phyloP scores from a whole-genome alignment of 805 yeast species.

The Debaryomyces tyrocola region DNA sequence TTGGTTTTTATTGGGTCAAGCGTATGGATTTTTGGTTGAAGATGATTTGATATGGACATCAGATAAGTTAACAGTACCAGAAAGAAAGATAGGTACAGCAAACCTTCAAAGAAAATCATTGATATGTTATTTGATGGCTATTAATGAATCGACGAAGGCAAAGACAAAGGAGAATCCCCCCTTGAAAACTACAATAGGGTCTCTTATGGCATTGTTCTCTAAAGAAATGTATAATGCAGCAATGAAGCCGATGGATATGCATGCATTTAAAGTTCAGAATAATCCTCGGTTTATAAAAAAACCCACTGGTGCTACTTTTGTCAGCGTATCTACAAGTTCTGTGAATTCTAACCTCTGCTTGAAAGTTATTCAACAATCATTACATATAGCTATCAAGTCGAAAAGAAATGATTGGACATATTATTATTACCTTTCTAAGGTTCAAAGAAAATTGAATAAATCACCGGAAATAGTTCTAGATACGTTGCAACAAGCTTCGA shows the following conservation, averaged over 20 bases:
- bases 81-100: slow-evolving; percentile 61
- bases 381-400: slow-evolving; percentile 47
- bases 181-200: slow-evolving; percentile 36
- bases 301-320: slow-evolving; percentile 23
- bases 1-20: slow-evolving; percentile 83
- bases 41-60: slow-evolving; percentile 93
- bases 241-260: slow-evolving; percentile 63
- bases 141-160: slow-evolving; percentile 37
- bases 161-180: slow-evolving; percentile 6
- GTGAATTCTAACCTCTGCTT: slow-evolving; percentile 27
- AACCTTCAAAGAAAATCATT: slow-evolving; percentile 66
- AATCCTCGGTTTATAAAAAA: slow-evolving; percentile 34
- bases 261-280: slow-evolving; percentile 49
- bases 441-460: slow-evolving; percentile 49
- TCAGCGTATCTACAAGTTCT: slow-evolving; percentile 19
- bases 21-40: slow-evolving; percentile 76
- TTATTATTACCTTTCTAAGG: slow-evolving; percentile 57
- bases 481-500: slow-evolving; percentile 45
- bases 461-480: slow-evolving; percentile 36
- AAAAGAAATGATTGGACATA: slow-evolving; percentile 59
- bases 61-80: slow-evolving; percentile 68
- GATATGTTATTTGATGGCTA: slow-evolving; percentile 73
- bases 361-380: slow-evolving; percentile 41
- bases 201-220: slow-evolving; percentile 55
- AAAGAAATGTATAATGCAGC: slow-evolving; percentile 60